Base-by-base conservation (phyloP, 2,329 filamentous ascomycete genomes). In the Tolypocladium endophyticum region DNA sequence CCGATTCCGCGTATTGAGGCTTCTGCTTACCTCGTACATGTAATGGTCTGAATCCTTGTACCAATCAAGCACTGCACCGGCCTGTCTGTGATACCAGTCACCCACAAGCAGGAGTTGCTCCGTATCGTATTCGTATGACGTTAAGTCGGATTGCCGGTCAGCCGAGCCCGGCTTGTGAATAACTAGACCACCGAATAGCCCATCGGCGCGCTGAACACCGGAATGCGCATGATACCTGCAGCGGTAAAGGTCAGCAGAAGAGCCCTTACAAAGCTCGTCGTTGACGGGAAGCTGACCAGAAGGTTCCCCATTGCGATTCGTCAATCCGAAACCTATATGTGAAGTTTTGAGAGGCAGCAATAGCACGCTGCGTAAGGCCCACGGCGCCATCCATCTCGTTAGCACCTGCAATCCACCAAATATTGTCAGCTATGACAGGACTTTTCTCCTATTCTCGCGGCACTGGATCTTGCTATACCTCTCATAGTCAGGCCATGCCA, bases 401-500 rank as follows among this genome's bases (percentile, higher is more conserved):
- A 28, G 60, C 82, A 79, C 25, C 79, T 84, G 0, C 6, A 20
- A 5, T 16, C 30, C 4, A 8, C 14, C 20, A 4, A 20, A 4
- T 33, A 8, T 23, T 23, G 43, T 35, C 23, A 45, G 55, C 18
- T n/a, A 33, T 18, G 7, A 14, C 12, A 16, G 38, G 38, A 45
- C 9, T 9, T 18, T 3, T 50, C 16, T 8, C 9, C 12, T 16
- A 53, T n/a, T 20, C 6, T 20, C 30, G 18, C 7, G 14, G 18
- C 82, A 83, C 16, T 25, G 23, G 38, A 20, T 35, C 50, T 8
- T 23, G 9, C 28, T 59, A 12, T 58, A 41, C 82, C 81, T 63
- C 81, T 81, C 71, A 88, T 85, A 65, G 82, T 83, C 62, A 89
- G 76, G 23, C 87, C 87, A 66, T 90, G 87, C 74, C 86, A 90